Base-by-base conservation (phyloP, 2,329 filamentous ascomycete genomes). In the Domatiomyces globalis region DNA sequence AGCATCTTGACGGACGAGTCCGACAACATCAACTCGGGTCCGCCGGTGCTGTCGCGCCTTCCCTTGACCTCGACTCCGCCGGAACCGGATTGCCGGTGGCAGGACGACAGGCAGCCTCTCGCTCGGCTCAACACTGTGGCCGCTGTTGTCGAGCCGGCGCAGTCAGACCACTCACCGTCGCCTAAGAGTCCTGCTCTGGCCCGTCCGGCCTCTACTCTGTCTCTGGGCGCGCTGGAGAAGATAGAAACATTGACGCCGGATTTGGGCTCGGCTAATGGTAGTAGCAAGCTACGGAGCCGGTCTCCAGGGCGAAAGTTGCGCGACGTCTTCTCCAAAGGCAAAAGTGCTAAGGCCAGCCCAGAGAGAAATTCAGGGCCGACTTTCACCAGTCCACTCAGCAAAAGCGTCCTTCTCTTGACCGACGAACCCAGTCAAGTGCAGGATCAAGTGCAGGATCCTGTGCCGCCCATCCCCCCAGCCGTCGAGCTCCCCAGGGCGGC, bases 221-320 rank as follows among this genome's bases (percentile, higher is more conserved):
- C 49, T 46, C 15, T 49, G 33, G 66, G 62, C 50, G 56, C 60
- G 47, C 33, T 54, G 57, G 62, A 59, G 57, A 59, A 54, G 50
- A 56, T 50, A 61, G 65, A 56, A 56, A 63, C 62, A 43, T 58
- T 68, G 46, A 63, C 62, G 46, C 63, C 68, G 20, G 60, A 62
- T 42, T 64, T 69, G 48, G 25, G 45, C 5, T 43, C 58, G 46
- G 54, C 63, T 68, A 45, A 69, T 33, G 58, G 55, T 44, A 49
- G 55, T 19, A 46, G 44, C 47, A 53, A 43, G 25, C 76, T 76
- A 58, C 77, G 84, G 54, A 80, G 80, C 20, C 73, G 78, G 18
- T 89, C 87, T 8, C 84, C 85, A 9, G 80, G 77, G 49, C 78
- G 80, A 62, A 85, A 81, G 62, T 71, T 90, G 55, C 84, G 78